Conservation (phyloP, 73 alveolate species). For the Blepharisma japonicum region DNA sequence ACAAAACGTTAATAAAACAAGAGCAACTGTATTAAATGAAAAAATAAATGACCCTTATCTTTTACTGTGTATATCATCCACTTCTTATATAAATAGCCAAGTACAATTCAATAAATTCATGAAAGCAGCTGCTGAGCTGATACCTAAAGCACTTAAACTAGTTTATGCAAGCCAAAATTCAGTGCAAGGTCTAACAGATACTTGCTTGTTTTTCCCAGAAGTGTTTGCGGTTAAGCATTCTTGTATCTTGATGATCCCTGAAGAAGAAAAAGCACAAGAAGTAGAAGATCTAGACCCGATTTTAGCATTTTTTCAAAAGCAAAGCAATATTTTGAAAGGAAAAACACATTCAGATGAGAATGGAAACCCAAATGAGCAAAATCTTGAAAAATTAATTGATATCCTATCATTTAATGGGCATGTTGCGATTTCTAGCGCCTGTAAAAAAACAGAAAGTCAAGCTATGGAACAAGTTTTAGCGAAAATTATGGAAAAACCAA, state of each 20-base stretch:
- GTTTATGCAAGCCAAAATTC: conserved; percentile 26
- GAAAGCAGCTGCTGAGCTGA: background rate
- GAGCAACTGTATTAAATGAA: background rate
- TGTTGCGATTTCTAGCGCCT: background rate
- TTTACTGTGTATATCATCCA: background rate
- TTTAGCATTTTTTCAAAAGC: background rate
- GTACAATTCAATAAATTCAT: conserved; percentile 6
- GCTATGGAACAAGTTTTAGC: background rate
- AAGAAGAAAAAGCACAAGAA: background rate
- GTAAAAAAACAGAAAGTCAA: background rate
- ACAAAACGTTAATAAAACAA: background rate
- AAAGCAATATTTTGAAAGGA: conserved; percentile 5
- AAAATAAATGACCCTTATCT: conserved; percentile 8
- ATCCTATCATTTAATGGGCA: conserved; percentile 1
- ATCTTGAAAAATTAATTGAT: background rate
- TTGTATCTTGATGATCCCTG: conserved; percentile 13
- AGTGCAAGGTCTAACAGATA: conserved; percentile 18
- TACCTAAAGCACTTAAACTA: conserved; percentile 2
- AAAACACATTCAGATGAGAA: conserved; percentile 6
- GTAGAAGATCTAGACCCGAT: conserved; percentile 20
- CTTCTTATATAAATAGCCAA: conserved; percentile 25
- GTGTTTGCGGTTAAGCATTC: conserved; percentile 17
- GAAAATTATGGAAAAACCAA: conserved; percentile 2
- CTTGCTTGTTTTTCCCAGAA: conserved; percentile 26
- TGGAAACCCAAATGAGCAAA: background rate